Percentiles rank a stretch among this genome's conserved stretches.
phyloP scores from a whole-genome alignment of 768 basidiomycete genomes.

The Rubroboletus pulcherrimus region DNA sequence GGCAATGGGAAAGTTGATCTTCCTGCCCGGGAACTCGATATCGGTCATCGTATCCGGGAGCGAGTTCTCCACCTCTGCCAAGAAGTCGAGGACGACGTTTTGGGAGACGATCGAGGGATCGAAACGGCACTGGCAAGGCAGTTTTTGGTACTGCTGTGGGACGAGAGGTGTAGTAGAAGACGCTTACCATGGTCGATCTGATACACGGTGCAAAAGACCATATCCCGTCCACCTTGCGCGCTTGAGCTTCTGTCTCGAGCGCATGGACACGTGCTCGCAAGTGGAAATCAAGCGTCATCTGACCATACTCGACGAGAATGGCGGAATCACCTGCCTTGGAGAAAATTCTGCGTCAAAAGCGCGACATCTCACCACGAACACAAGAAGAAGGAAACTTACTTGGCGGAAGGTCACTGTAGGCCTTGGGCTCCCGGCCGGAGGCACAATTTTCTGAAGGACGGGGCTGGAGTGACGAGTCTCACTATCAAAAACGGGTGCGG shows the following conservation, averaged over 20 bases:
- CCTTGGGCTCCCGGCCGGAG: conserved; percentile 9
- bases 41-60: conserved; percentile 40
- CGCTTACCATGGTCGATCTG: conserved; percentile 52
- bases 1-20: conserved; percentile 58
- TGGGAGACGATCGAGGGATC: conserved; percentile 44
- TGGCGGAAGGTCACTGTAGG: conserved; percentile 50
- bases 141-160: neutral
- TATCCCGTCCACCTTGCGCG: conserved; percentile 34
- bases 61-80: conserved; percentile 36
- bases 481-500: neutral
- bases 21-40: conserved; percentile 47
- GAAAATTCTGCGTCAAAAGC: neutral
- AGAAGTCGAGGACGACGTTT: conserved; percentile 36
- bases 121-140: conserved; percentile 43
- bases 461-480: neutral
- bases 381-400: conserved; percentile 29
- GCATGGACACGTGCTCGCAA: conserved; percentile 58
- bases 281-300: conserved; percentile 48
- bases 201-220: conserved; percentile 49
- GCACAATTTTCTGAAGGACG: conserved; percentile 12
- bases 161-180: neutral
- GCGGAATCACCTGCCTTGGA: conserved; percentile 59
- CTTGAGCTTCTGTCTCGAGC: conserved; percentile 41
- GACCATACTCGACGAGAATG: conserved; percentile 61
- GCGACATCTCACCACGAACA: neutral